These are phyloP conservation scores for Rhododendron williamsianum DNA, from an alignment of 148 eudicot genomes.

Conservation along the genomic window DNA sequence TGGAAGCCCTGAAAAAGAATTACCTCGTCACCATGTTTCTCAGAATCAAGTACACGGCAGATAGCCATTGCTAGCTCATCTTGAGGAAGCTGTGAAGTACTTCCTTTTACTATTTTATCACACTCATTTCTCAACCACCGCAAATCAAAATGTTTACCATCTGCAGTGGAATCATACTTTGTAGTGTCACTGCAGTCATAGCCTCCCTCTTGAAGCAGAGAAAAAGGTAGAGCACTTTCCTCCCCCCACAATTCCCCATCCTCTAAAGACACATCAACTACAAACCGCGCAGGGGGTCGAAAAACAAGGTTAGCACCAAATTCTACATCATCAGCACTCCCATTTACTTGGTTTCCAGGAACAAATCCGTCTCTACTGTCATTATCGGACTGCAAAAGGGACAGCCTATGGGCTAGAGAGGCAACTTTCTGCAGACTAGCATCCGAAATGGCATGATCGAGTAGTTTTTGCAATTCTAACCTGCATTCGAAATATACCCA, in stretches of 20 bases:
- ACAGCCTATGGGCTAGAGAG: conserved; percentile 48
- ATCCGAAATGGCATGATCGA: conserved; percentile 60
- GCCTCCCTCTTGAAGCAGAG: conserved; percentile 40
- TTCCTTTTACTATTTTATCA: conserved; percentile 56
- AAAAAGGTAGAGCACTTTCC: conserved; percentile 37
- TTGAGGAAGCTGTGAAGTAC: conserved; percentile 72
- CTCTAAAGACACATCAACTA: conserved; percentile 59
- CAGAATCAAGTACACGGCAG: conserved; percentile 88
- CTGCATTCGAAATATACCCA: conserved; percentile 33
- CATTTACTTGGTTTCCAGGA: conserved; percentile 24
- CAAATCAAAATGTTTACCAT: conserved; percentile 56
- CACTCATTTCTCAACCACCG: conserved; percentile 80
- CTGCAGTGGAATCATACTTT: conserved; percentile 23
- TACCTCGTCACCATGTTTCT: conserved; percentile 98
- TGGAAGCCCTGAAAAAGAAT: neutral
- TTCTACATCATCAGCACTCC: conserved; percentile 41
- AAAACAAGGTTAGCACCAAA: conserved; percentile 80
- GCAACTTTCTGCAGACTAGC: conserved; percentile 49
- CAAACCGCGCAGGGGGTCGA: conserved; percentile 69
- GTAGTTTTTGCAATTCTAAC: conserved; percentile 64
- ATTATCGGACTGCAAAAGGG: conserved; percentile 45
- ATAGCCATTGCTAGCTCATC: conserved; percentile 94
- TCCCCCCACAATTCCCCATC: conserved; percentile 45
- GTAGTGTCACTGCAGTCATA: conserved; percentile 27
- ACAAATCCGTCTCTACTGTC: conserved; percentile 15